Base-by-base conservation (phyloP, 2,329 filamentous ascomycete genomes). In the Aureobasidium sp. region DNA sequence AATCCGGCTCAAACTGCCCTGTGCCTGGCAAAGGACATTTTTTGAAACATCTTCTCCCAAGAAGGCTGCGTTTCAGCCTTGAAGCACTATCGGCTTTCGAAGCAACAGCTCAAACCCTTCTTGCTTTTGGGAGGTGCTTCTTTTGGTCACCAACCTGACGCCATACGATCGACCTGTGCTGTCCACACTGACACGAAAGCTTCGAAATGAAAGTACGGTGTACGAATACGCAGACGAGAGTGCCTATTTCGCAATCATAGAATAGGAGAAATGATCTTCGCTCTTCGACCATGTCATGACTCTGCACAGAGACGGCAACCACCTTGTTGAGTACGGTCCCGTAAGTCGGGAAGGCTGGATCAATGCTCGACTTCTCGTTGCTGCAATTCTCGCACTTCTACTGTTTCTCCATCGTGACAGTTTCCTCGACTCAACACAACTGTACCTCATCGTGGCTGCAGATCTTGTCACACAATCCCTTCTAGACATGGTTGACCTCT, bases 371-470 rank as follows among this genome's bases (percentile, higher is more conserved):
- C 27, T 29, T 20, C 26, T 44, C 27, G 17, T 24, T 34, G 41
- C 39, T 46, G 29, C 53, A 43, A 5, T 24, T 57, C 39, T 57
- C 29, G n/a, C 39, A 46, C 55, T 29, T 59, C 15, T 8, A 37
- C 3, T 59, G 55, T 59, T 59, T 59, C 55, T 59, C 32, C 55
- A 48, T 48, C 13, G 55, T 59, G 32, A 46, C 41, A 48, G 32
- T 29, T 20, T n/a, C n/a, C 24, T 26, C 34, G n/a, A 24, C 39
- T 26, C 12, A 8, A 27, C 41, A 32, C 27, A 46, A 13, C 20
- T 37, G 17, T 32, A 9, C 20, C 8, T 5, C 15, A 10, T 24
- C 41, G 9, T 44, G 12, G 17, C 41, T 43, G 53, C 53, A 57
- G 39, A 57, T 57, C 53, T 34, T 57, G 53, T 46, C 29, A n/a